These are phyloP conservation scores for Epicoccum nigrum DNA, from an alignment of 2,329 filamentous ascomycete species.

Conservation along the genomic window DNA sequence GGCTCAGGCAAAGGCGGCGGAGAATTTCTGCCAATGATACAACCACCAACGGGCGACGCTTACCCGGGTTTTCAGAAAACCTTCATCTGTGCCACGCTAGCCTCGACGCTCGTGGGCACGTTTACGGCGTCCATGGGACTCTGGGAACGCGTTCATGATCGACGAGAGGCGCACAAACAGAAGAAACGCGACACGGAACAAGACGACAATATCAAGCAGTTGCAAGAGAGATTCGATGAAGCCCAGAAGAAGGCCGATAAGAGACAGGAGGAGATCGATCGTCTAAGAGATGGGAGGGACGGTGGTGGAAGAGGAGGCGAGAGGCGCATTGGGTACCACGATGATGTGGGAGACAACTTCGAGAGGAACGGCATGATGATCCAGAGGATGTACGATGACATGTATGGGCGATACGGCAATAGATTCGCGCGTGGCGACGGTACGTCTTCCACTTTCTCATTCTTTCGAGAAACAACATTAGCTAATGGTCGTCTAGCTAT, in stretches of 20 bases:
- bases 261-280: conserved; percentile 33
- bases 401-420: conserved; percentile 44
- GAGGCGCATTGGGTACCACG: conserved; percentile 22
- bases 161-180: conserved; percentile 47
- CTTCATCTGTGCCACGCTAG: conserved; percentile 54
- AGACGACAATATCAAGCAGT: conserved; percentile 43
- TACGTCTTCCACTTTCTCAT: conserved; percentile 23
- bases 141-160: conserved; percentile 49
- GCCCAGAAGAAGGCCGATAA: conserved; percentile 34
- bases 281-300: conserved; percentile 22
- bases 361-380: conserved; percentile 43
- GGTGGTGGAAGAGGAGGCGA: conserved; percentile 5
- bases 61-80: conserved; percentile 43
- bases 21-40: conserved; percentile 17
- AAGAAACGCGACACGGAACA: conserved; percentile 46
- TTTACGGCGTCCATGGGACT: conserved; percentile 54
- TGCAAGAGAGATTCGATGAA: conserved; percentile 40
- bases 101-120: conserved; percentile 53
- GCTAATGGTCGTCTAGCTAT: conserved; percentile 36
- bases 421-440: conserved; percentile 49
- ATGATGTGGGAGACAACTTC: conserved; percentile 43
- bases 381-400: conserved; percentile 47
- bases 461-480: not conserved
- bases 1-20: not conserved
- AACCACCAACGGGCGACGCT: conserved; percentile 13